These are phyloP conservation scores for Leccinum sublutescens DNA, from an alignment of 768 basidiomycete species.

Conservation along the genomic window DNA sequence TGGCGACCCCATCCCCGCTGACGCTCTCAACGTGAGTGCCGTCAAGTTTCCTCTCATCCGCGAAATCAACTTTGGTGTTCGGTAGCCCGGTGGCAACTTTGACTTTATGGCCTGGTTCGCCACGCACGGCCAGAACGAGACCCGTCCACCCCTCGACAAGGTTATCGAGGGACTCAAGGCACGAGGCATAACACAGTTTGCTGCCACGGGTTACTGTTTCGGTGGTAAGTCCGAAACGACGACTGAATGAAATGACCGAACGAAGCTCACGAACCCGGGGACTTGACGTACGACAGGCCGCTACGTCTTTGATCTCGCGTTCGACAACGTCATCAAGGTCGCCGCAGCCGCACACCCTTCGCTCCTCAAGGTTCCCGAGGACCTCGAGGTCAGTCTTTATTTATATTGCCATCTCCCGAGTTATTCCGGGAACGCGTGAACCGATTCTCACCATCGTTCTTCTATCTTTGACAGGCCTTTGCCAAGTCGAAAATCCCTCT, in stretches of 20 bases:
- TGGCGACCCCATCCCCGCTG: not conserved
- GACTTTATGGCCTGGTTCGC: constrained; percentile 40
- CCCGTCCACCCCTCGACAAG: constrained; percentile 48
- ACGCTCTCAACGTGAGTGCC: not conserved
- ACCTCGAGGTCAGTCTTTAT: constrained; percentile 51
- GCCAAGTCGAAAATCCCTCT: constrained; percentile 49
- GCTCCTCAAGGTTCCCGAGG: constrained; percentile 52
- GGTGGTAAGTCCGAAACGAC: constrained; percentile 42
- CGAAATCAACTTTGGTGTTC: not conserved
- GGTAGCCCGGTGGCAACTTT: constrained; percentile 24
- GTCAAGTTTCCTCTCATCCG: not conserved
- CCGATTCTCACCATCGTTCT: not conserved
- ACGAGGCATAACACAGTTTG: constrained; percentile 57
- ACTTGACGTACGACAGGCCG: not conserved
- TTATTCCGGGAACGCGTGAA: not conserved
- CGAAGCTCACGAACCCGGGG: not conserved
- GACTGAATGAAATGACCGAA: not conserved
- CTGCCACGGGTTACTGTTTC: constrained; percentile 67
- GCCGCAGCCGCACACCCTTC: constrained; percentile 61
- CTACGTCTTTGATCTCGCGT: constrained; percentile 56
- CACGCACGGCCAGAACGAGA: constrained; percentile 38
- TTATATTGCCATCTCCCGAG: not conserved
- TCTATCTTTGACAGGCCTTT: constrained; percentile 43
- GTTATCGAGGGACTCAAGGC: constrained; percentile 56
- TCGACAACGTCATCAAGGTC: constrained; percentile 50